phyloP scores from a whole-genome alignment of 306 rosid genomes.

The Sicyos edulis region DNA sequence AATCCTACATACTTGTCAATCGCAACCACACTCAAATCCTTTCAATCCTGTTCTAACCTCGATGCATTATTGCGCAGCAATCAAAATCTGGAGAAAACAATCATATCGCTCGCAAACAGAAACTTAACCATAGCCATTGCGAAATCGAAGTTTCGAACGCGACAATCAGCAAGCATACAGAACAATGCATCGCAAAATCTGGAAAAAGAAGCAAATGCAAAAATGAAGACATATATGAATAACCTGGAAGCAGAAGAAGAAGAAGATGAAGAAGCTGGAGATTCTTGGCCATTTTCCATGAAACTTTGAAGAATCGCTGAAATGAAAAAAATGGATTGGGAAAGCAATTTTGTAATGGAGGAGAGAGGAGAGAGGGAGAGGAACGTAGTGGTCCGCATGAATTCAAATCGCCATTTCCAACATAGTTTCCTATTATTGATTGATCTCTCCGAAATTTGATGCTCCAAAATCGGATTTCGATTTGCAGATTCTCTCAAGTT shows the following conservation, averaged over 20 bases:
- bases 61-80: neutral
- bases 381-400: slow-evolving; percentile 35
- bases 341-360: slow-evolving; percentile 24
- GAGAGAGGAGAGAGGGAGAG: no score
- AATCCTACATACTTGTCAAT: neutral
- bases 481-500: slow-evolving; percentile 13
- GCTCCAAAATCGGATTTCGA: slow-evolving; percentile 39
- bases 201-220: neutral
- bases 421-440: slow-evolving; percentile 17
- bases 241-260: slow-evolving; percentile 35
- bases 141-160: neutral
- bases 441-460: slow-evolving; percentile 36
- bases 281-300: slow-evolving; percentile 36
- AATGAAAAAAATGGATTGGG: slow-evolving; percentile 23
- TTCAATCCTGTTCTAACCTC: neutral
- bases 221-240: neutral
- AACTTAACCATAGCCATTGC: slow-evolving; percentile 1
- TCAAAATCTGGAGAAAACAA: slow-evolving; percentile 3
- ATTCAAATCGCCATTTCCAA: slow-evolving; percentile 29
- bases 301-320: slow-evolving; percentile 18
- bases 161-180: neutral
- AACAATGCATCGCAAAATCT: neutral
- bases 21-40: neutral
- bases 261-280: slow-evolving; percentile 31
- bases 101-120: neutral